Percentiles rank a stretch among this genome's conserved stretches.
phyloP scores from a whole-genome alignment of 169 alveolate species.

The Haemoproteus tartakovskyi region DNA sequence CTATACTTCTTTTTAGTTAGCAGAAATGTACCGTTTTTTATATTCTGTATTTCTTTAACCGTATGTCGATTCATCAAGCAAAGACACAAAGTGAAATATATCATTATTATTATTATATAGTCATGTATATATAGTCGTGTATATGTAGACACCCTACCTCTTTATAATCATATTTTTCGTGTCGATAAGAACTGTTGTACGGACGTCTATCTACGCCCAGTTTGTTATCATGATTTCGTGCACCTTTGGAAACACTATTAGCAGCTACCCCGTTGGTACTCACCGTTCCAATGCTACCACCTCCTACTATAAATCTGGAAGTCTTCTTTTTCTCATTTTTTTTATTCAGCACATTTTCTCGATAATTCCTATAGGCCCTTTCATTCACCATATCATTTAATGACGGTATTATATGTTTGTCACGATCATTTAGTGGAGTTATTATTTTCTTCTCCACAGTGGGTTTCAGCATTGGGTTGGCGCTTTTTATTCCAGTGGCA shows the following conservation, averaged over 20 bases:
- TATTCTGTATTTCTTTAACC: no score
- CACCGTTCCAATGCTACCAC: constrained; percentile 38
- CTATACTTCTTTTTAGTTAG: no score
- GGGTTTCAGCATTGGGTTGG: no score
- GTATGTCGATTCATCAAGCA: no score
- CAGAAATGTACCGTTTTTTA: no score
- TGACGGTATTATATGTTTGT: constrained; percentile 3
- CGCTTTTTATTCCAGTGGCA: constrained; percentile 2
- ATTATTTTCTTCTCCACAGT: no score
- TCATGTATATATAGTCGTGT: no score
- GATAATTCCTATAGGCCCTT: constrained; percentile 10
- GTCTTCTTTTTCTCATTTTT: no score
- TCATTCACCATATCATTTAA: constrained; percentile 23
- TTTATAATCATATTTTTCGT: constrained; percentile 26
- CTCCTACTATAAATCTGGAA: no score
- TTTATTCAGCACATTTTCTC: constrained; percentile 25
- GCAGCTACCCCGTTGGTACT: constrained; percentile 12
- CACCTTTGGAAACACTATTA: constrained; percentile 44
- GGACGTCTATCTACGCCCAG: constrained; percentile 35
- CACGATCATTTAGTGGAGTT: constrained; percentile 14
- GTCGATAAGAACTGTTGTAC: constrained; percentile 21
- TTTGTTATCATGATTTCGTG: constrained; percentile 42
- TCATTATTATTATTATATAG: no score
- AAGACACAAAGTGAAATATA: no score
- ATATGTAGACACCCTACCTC: no score